A percentile compares a stretch with the other conserved stretches of the same genome.
These are phyloP conservation scores for Rossbeevera mucosa DNA, from an alignment of 768 basidiomycete species.

Conservation along the genomic window DNA sequence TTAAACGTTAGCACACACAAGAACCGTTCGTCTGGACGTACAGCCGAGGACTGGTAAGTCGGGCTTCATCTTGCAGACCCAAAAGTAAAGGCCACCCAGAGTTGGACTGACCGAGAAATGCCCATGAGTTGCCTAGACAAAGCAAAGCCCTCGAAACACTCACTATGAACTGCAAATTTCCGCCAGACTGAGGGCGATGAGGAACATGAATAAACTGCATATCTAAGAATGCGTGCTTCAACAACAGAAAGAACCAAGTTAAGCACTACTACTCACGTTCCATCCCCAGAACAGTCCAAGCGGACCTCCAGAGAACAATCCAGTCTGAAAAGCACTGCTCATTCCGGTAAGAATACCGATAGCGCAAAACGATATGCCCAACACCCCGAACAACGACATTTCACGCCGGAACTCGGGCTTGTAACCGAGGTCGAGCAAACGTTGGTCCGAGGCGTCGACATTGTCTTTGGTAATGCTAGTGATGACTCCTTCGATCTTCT, in stretches of 20 bases:
- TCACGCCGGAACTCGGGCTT: constrained; percentile 53
- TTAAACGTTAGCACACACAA: background rate
- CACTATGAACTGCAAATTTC: constrained; percentile 59
- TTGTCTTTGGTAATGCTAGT: background rate
- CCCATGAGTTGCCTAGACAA: constrained; percentile 1
- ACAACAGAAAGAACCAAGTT: background rate
- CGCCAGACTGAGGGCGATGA: constrained; percentile 52
- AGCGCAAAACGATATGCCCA: constrained; percentile 57
- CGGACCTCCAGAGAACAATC: constrained; percentile 54
- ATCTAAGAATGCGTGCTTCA: constrained; percentile 31
- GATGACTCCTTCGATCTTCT: constrained; percentile 14
- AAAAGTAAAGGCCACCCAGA: constrained; percentile 58
- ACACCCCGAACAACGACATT: constrained; percentile 55
- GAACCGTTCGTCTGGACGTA: constrained; percentile 23
- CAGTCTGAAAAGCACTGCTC: constrained; percentile 57
- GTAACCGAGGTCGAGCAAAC: constrained; percentile 50
- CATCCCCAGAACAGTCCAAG: constrained; percentile 59
- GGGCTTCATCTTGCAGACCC: constrained; percentile 60
- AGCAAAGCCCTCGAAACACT: constrained; percentile 11
- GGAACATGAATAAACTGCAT: constrained; percentile 55
- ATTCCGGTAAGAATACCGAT: constrained; percentile 59
- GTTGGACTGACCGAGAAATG: constrained; percentile 40
- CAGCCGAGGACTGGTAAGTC: constrained; percentile 50
- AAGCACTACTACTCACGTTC: constrained; percentile 41
- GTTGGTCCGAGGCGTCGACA: constrained; percentile 31